Percentiles rank a stretch among this genome's conserved stretches.
Evolutionary conservation across 441 rosid genomes (phyloP).

Genomic region (Bruguiera hainesii): DNA sequence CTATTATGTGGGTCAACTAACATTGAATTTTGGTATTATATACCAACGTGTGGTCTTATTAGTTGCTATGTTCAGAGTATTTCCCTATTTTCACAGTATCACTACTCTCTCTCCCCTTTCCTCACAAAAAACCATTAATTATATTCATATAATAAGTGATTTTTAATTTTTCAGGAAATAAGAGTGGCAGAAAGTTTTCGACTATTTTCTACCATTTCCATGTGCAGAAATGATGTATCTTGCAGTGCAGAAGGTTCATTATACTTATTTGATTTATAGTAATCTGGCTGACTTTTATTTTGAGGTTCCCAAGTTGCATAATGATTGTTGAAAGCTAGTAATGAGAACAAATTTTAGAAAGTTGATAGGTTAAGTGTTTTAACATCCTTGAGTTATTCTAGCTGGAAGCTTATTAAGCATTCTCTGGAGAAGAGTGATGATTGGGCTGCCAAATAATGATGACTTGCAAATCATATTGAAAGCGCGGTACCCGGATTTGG

Average conservation of each 20-base stretch:
- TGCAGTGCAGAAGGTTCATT: slow-evolving; percentile 55
- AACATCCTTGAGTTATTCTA: slow-evolving; percentile 29
- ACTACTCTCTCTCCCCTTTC: neutral
- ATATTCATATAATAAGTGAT: slow-evolving; percentile 8
- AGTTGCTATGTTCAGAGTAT: no score
- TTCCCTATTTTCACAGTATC: neutral
- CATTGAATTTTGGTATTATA: neutral
- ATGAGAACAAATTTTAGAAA: neutral
- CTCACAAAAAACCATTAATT: neutral
- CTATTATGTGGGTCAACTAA: neutral
- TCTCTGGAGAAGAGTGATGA: slow-evolving; percentile 90
- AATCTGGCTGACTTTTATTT: neutral
- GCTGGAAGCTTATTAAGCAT: slow-evolving; percentile 69
- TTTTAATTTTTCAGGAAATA: slow-evolving; percentile 62
- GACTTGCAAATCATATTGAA: slow-evolving; percentile 63
- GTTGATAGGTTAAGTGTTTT: neutral
- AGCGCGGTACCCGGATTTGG: slow-evolving; percentile 71
- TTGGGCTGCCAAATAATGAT: slow-evolving; percentile 58
- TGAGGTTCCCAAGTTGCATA: neutral
- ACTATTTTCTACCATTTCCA: slow-evolving; percentile 82
- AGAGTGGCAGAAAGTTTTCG: slow-evolving; percentile 78
- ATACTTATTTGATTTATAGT: neutral
- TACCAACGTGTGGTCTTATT: no score
- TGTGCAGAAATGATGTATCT: slow-evolving; percentile 50
- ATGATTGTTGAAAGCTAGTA: neutral